phyloP scores from a whole-genome alignment of 495 filamentous ascomycete genomes.

The Neurospora pannonica region DNA sequence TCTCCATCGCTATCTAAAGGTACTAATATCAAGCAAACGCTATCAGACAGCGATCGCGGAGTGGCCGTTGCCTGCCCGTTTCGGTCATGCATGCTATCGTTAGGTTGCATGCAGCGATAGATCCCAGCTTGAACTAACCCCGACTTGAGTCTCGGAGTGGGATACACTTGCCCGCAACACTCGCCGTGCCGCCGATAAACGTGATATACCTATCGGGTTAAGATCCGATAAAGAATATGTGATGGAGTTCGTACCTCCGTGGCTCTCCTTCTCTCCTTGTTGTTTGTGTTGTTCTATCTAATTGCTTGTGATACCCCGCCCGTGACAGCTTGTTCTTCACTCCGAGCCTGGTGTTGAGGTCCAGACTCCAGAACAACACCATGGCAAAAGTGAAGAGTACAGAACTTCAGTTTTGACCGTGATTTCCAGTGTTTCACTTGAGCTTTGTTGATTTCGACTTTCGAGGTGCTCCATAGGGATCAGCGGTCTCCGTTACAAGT shows the following conservation, averaged over 20 bases:
- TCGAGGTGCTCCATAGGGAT: neutral
- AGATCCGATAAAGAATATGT: neutral
- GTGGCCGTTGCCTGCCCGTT: neutral
- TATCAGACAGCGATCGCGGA: neutral
- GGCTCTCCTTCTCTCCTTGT: neutral
- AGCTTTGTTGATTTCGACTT: neutral
- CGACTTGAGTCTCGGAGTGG: neutral
- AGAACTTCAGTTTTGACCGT: neutral
- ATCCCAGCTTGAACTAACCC: neutral
- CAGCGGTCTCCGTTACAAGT: neutral
- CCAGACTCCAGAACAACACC: neutral
- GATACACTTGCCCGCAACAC: neutral
- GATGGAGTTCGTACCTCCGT: neutral
- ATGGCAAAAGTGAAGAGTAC: neutral
- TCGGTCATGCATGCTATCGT: neutral
- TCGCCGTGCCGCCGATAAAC: neutral
- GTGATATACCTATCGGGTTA: neutral
- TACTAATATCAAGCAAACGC: neutral
- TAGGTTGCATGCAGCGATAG: neutral
- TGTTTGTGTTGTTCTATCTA: neutral
- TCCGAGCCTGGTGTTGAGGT: neutral
- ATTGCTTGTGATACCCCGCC: neutral
- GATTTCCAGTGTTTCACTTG: neutral
- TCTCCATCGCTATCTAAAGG: neutral
- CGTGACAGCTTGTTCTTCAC: neutral